Percentiles rank a stretch among this genome's conserved stretches.
Evolutionary conservation across 768 basidiomycete genomes (phyloP).

Genomic region (Lentinula edodes): DNA sequence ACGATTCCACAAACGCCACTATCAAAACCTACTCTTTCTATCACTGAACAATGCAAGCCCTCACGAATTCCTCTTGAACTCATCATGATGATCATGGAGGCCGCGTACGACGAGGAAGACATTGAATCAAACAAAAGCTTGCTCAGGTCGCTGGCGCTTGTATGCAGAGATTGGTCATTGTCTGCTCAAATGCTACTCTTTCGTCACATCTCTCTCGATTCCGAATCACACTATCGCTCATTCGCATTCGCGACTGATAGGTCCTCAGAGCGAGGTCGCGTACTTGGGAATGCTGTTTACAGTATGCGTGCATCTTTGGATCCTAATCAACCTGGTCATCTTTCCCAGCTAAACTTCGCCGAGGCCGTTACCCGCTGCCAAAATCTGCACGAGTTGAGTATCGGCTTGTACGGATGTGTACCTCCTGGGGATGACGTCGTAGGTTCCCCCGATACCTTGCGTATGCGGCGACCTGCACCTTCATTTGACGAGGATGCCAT

Average conservation of each 20-base stretch:
- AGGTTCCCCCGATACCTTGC: constrained; percentile 39
- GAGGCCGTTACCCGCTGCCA: constrained; percentile 54
- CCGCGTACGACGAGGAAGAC: neutral
- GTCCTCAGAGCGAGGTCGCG: constrained; percentile 38
- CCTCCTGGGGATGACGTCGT: constrained; percentile 46
- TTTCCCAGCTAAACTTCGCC: constrained; percentile 54
- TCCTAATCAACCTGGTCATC: constrained; percentile 57
- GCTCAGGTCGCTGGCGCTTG: constrained; percentile 27
- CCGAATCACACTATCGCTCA: constrained; percentile 45
- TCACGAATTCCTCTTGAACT: neutral
- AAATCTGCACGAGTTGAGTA: constrained; percentile 47
- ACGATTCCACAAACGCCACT: neutral
- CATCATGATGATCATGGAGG: constrained; percentile 2
- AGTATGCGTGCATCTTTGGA: constrained; percentile 56
- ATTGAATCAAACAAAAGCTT: neutral
- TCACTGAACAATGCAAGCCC: neutral
- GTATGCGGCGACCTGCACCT: constrained; percentile 45
- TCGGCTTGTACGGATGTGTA: constrained; percentile 55
- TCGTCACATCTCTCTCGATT: constrained; percentile 46
- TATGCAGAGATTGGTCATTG: constrained; percentile 63
- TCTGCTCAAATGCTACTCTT: constrained; percentile 64
- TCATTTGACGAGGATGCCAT: constrained; percentile 51
- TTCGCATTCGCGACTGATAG: constrained; percentile 49
- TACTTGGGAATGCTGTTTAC: constrained; percentile 48
- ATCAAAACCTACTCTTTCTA: neutral